Conservation (phyloP, 352 stramenopile genomes). For the Pythium biforme region DNA sequence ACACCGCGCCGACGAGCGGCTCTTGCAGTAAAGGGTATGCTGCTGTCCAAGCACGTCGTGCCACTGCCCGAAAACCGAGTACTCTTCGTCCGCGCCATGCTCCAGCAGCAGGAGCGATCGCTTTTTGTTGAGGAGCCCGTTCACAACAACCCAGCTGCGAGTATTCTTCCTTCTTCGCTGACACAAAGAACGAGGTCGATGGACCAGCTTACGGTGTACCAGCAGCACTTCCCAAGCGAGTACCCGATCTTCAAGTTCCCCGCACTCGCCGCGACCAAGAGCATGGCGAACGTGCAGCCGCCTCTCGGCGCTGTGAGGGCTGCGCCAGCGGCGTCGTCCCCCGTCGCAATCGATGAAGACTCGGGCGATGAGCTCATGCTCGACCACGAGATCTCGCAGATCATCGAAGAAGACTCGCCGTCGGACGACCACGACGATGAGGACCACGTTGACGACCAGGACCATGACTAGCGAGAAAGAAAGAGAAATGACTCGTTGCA, state of each 20-base stretch:
- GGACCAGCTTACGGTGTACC: conserved; percentile 41
- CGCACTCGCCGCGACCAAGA: conserved; percentile 16
- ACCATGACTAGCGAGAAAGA: background rate
- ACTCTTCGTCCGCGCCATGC: conserved; percentile 80
- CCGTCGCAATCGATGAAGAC: background rate
- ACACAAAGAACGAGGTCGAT: conserved; percentile 41
- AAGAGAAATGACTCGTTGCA: background rate
- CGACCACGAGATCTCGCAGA: conserved; percentile 14
- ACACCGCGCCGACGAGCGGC: conserved; percentile 37
- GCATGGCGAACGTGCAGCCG: conserved; percentile 22
- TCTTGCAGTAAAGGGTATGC: conserved; percentile 52
- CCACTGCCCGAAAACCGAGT: conserved; percentile 71
- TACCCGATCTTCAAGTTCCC: conserved; percentile 74
- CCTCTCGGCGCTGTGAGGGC: background rate
- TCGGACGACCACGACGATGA: conserved; percentile 5
- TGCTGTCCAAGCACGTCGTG: conserved; percentile 78
- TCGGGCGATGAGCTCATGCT: background rate
- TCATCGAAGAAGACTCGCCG: conserved; percentile 13
- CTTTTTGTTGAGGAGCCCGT: conserved; percentile 63
- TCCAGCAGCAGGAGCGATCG: conserved; percentile 83
- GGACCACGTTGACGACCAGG: conserved; percentile 15
- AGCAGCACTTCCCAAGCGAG: conserved; percentile 40
- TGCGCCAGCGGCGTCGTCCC: background rate
- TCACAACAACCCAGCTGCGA: conserved; percentile 19
- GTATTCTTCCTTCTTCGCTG: conserved; percentile 26